Base-by-base conservation (phyloP, 2,329 filamentous ascomycete genomes). In the Zopfia rhizophila region DNA sequence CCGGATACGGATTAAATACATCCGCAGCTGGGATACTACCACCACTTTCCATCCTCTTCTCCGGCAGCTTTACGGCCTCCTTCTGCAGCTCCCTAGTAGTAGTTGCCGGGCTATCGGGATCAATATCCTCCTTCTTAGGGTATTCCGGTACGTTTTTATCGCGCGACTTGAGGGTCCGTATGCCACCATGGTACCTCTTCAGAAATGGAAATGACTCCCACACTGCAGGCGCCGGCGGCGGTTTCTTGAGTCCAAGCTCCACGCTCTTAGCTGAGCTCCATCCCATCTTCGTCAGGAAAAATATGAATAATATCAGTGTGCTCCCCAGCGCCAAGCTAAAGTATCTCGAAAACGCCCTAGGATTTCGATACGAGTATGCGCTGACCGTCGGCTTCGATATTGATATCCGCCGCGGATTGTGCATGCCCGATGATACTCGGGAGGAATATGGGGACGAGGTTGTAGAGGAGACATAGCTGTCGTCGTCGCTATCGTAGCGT, bases 131-230 rank as follows among this genome's bases (percentile, higher is more conserved):
- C 56, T 87, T 86, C 38, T 80, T 79, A 1, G 94, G 93, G 65
- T 96, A 97, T 65, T 97, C 90, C 0, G 92, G 87, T 7, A 80
- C 76, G 56, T 92, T 93, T 35, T 89, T 77, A 11, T 79, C 70
- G 18, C 85, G 75, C 0, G 84, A 73, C 0, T 89, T 83, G 51
- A 99, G 66, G 0, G 82, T 88, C 54, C 87, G 81, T 48, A 99
- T 81, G 1, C 94, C 94, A 11, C 91, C 93, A 68, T 97, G 94
- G 68, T 97, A 99, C 53, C 92, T 82, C 49, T 87, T 87, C 51
- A 99, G 72, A 63, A 96, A 95, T 0, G 86, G 84, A 66, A 96
- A 97, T 7, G 82, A 83, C 68, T 96, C 90, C 91, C 92, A 97
- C n/a, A 82, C 72, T 0, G 86, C 84, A 10, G 90, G 89, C 14